Base-by-base conservation (phyloP, 2,329 filamentous ascomycete species). In the Colletotrichum echinochloae region DNA sequence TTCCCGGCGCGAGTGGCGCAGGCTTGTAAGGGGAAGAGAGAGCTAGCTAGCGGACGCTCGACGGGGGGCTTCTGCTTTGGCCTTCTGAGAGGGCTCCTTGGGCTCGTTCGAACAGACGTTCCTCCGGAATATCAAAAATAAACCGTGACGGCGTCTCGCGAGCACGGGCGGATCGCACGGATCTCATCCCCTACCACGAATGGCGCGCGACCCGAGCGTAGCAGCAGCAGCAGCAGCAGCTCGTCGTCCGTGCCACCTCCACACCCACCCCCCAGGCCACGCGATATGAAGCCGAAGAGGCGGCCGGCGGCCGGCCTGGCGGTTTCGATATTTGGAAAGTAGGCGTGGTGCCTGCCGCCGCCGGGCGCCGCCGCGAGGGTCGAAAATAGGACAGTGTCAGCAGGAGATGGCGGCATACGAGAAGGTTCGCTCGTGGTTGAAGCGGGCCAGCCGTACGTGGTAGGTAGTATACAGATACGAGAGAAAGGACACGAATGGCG, bases 391-490 rank as follows among this genome's bases (percentile, higher is more conserved):
- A 33, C 52, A 60, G 48, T 26, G 44, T 2, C 44, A 48, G 44
- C 20, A 12, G 44, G 44, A 48, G 23, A 69, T 64, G 66, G 60
- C 61, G 65, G 57, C 60, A 60, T 60, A 48, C 66, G 66, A 60
- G 65, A 65, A 54, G 20, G 23, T 57, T 55, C 48, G 16, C n/a
- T 39, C 33, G 59, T 14, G 46, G 28, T 41, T 49, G 23, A 33
- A 61, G 59, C 28, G 59, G 39, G 44, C 7, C 33, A n/a, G 20
- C 20, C 41, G 20, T 44, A 44, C 41, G 18, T 11, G 14, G 39
- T 20, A 41, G 18, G 39, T 39, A 16, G 39, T 11, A 14, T 51
- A 51, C 59, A 52, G 60, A 62, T 62, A 62, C 46, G 60, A 62
- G 26, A 28, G 18, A 44, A 44, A n/a, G 30, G 30, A 33, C 30